phyloP scores from a whole-genome alignment of 2,329 filamentous ascomycete species.

The Fusarium circinatum region DNA sequence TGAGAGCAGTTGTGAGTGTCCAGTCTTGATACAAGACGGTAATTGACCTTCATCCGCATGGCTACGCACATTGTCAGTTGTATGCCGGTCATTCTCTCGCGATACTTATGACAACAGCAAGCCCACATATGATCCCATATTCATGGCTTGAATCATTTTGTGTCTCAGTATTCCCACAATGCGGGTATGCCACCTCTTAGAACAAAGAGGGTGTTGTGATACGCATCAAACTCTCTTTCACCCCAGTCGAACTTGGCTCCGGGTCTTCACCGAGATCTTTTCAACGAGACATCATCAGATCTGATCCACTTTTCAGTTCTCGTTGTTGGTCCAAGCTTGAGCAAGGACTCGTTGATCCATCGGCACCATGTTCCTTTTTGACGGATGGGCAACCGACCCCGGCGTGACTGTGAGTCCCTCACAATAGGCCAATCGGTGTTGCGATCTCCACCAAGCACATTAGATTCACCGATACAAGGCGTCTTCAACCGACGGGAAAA shows the following conservation, averaged over 20 bases:
- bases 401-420: neutral
- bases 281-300: constrained; percentile 38
- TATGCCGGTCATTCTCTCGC: constrained; percentile 18
- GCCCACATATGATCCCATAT: constrained; percentile 35
- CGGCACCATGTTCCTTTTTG: constrained; percentile 3
- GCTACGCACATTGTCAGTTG: constrained; percentile 5
- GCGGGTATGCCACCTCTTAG: neutral
- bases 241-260: constrained; percentile 17
- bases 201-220: constrained; percentile 15
- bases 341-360: constrained; percentile 15
- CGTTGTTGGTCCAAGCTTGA: constrained; percentile 19
- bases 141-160: neutral
- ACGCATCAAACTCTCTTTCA: constrained; percentile 8
- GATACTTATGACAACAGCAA: constrained; percentile 7
- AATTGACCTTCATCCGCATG: constrained; percentile 4
- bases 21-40: constrained; percentile 5
- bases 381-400: constrained; percentile 18
- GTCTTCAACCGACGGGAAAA: constrained; percentile 21
- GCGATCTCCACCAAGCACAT: constrained; percentile 7
- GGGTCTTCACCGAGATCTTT: constrained; percentile 40
- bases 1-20: neutral
- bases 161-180: constrained; percentile 4
- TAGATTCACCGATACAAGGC: constrained; percentile 35
- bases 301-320: constrained; percentile 18
- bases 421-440: constrained; percentile 9